These are phyloP conservation scores for Sordariomycetes sp. DNA, from an alignment of 2,329 filamentous ascomycete species.

Conservation along the genomic window DNA sequence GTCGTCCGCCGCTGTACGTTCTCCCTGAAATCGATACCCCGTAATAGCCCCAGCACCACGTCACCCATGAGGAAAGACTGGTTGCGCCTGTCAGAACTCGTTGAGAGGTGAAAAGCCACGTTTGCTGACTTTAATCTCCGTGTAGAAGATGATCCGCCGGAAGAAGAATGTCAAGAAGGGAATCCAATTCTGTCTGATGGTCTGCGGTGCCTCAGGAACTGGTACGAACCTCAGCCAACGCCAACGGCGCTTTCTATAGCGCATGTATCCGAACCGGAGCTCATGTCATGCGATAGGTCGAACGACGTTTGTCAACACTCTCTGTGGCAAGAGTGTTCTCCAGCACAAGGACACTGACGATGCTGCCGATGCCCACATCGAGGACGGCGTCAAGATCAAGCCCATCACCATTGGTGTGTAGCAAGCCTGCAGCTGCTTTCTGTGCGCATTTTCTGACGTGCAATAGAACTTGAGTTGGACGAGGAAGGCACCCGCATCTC, in stretches of 20 bases:
- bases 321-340: conserved; percentile 91
- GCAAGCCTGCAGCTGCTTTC: neutral
- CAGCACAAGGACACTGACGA: conserved; percentile 90
- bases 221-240: conserved; percentile 48
- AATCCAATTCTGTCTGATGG: conserved; percentile 99
- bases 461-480: conserved; percentile 80
- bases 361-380: conserved; percentile 75
- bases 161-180: conserved; percentile 99
- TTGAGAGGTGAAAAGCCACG: no score
- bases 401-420: conserved; percentile 83
- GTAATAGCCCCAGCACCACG: no score
- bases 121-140: neutral
- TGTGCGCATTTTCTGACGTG: neutral
- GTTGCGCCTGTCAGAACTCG: no score
- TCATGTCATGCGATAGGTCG: conserved; percentile 51
- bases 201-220: conserved; percentile 97
- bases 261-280: neutral
- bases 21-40: conserved; percentile 1
- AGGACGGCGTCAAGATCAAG: conserved; percentile 98
- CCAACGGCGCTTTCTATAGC: neutral
- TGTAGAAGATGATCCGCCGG: conserved; percentile 88
- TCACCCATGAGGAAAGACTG: no score
- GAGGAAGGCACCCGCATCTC: conserved; percentile 98
- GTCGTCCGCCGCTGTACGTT: conserved; percentile 24
- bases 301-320: conserved; percentile 98